phyloP scores from a whole-genome alignment of 176 grass and related monocot species.

The Juncus inflexus region DNA sequence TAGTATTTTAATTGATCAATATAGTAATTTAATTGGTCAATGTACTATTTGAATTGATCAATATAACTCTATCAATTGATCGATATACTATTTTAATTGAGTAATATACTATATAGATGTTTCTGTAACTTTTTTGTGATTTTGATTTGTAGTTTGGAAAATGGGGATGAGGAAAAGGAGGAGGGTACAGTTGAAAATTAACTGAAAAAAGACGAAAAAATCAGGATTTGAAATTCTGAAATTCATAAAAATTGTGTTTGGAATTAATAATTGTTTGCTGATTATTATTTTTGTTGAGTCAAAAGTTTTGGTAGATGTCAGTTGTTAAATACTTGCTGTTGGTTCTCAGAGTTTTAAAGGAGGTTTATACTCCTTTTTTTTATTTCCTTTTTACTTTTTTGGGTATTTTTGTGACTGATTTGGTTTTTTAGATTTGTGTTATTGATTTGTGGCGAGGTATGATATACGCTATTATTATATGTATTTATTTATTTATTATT shows the following conservation, averaged over 20 bases:
- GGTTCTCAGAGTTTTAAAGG: too few species aligned
- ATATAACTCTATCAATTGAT: too few species aligned
- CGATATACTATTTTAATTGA: too few species aligned
- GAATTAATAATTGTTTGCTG: conserved; percentile 20
- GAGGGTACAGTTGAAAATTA: conserved; percentile 17
- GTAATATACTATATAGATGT: not conserved
- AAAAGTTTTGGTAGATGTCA: conserved; percentile 25
- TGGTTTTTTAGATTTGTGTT: conserved; percentile 19
- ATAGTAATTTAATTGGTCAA: too few species aligned
- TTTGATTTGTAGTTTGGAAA: conserved; percentile 12
- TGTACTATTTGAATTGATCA: not conserved
- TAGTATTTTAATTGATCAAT: too few species aligned
- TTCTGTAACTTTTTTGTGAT: conserved; percentile 1
- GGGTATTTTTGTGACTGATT: conserved; percentile 1
- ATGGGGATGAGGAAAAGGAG: conserved; percentile 12
- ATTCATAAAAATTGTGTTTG: conserved; percentile 5
- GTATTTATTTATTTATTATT: conserved; percentile 10
- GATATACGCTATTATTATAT: conserved; percentile 11
- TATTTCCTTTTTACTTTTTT: not conserved
- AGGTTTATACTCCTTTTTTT: too few species aligned
- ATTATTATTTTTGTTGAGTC: conserved; percentile 19
- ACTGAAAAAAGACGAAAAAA: not conserved
- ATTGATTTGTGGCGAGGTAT: conserved; percentile 22
- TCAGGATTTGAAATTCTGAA: conserved; percentile 3
- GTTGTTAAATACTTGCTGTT: not conserved